A percentile compares a stretch with the other conserved stretches of the same genome.
Evolutionary conservation across 2,329 filamentous ascomycete genomes (phyloP).

Genomic region (Sporothrix protearum): DNA sequence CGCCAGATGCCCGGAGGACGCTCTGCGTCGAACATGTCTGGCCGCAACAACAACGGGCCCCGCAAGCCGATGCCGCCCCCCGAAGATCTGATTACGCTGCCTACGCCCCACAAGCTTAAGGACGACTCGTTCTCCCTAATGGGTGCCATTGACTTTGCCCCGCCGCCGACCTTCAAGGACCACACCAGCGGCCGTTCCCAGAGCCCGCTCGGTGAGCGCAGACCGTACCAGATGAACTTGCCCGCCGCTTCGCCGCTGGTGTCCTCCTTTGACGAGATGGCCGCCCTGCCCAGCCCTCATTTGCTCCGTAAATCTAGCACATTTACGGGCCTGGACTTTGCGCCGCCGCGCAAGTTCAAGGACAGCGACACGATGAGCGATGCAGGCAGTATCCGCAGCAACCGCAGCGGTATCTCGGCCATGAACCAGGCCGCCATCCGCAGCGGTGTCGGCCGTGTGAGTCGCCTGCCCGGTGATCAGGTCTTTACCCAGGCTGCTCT

Average conservation of each 20-base stretch:
- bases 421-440: slow-evolving; percentile 69
- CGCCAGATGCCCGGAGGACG: slow-evolving; percentile 45
- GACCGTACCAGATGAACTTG: slow-evolving; percentile 71
- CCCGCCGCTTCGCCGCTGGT: slow-evolving; percentile 73
- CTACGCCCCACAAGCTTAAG: slow-evolving; percentile 78
- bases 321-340: slow-evolving; percentile 77
- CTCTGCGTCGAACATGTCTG: slow-evolving; percentile 48
- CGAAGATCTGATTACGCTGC: slow-evolving; percentile 67
- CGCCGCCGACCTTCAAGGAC: slow-evolving; percentile 64
- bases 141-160: slow-evolving; percentile 77
- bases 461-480: slow-evolving; percentile 73
- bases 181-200: slow-evolving; percentile 65
- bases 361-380: slow-evolving; percentile 60
- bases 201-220: slow-evolving; percentile 60
- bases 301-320: slow-evolving; percentile 71
- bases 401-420: slow-evolving; percentile 72
- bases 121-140: slow-evolving; percentile 73
- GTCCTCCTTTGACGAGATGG: slow-evolving; percentile 82
- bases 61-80: slow-evolving; percentile 64
- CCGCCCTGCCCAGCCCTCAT: slow-evolving; percentile 81
- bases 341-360: slow-evolving; percentile 70
- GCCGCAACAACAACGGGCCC: slow-evolving; percentile 41
- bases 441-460: slow-evolving; percentile 79
- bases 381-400: slow-evolving; percentile 65
- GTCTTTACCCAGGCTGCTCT: slow-evolving; percentile 74